phyloP scores from a whole-genome alignment of 768 basidiomycete species.

The Lanmaoa rubissima region DNA sequence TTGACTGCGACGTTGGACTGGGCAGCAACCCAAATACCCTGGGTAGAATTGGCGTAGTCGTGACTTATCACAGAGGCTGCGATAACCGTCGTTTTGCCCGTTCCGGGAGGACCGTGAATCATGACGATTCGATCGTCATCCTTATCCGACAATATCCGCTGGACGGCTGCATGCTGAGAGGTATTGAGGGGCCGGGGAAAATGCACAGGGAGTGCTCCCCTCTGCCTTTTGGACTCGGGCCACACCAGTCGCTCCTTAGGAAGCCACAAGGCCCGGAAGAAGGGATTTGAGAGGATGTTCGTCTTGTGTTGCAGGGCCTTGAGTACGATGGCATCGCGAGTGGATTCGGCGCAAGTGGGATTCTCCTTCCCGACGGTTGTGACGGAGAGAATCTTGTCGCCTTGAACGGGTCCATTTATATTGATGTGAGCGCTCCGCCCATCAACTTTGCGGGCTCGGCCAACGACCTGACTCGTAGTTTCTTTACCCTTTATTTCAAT shows the following conservation, averaged over 20 bases:
- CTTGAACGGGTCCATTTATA: slow-evolving; percentile 23
- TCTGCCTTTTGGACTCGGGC: slow-evolving; percentile 3
- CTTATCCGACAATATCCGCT: slow-evolving; percentile 28
- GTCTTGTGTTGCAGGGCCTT: slow-evolving; percentile 15
- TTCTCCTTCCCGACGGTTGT: slow-evolving; percentile 52
- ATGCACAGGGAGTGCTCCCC: background rate
- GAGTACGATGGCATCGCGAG: slow-evolving; percentile 25
- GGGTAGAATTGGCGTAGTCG: slow-evolving; percentile 3
- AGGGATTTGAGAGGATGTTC: slow-evolving; percentile 20
- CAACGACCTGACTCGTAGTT: slow-evolving; percentile 3
- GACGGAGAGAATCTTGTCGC: slow-evolving; percentile 31
- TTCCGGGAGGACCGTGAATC: slow-evolving; percentile 41
- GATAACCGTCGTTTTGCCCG: slow-evolving; percentile 46
- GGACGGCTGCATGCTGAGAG: slow-evolving; percentile 30
- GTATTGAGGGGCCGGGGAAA: slow-evolving; percentile 16
- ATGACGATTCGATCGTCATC: slow-evolving; percentile 23
- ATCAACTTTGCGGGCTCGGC: slow-evolving; percentile 23
- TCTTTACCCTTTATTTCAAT: slow-evolving; percentile 16
- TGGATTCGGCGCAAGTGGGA: slow-evolving; percentile 53
- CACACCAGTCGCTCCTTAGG: slow-evolving; percentile 18
- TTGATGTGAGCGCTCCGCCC: slow-evolving; percentile 40
- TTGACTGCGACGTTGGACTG: slow-evolving; percentile 54
- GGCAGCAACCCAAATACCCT: slow-evolving; percentile 40
- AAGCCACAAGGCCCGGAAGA: slow-evolving; percentile 31
- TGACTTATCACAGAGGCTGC: slow-evolving; percentile 34